Conservation (phyloP, 192 early-diverging fungal genomes). For the Umbelopsis sp. region DNA sequence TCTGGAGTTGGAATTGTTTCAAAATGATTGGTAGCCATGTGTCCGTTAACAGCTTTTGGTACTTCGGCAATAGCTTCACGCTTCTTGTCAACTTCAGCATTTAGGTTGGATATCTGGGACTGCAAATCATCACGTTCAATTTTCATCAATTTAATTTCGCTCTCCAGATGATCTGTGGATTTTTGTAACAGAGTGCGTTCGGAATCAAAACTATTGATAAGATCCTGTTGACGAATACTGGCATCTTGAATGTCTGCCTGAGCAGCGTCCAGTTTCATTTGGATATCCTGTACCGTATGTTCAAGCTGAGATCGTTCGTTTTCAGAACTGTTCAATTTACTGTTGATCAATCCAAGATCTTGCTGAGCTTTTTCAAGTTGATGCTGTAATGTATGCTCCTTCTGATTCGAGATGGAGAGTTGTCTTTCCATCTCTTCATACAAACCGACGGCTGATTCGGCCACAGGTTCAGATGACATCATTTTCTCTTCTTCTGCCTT, state of each 20-base stretch:
- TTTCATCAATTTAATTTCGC: neutral
- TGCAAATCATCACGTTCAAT: neutral
- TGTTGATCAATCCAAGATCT: neutral
- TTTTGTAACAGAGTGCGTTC: neutral
- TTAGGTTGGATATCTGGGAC: neutral
- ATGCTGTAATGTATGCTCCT: neutral
- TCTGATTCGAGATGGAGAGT: neutral
- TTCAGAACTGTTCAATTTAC: neutral
- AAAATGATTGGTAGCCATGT: neutral
- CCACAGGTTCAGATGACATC: neutral
- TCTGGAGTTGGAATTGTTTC: neutral
- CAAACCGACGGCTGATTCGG: neutral
- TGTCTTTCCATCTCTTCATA: neutral
- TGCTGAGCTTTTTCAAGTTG: neutral
- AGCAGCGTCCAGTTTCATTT: neutral
- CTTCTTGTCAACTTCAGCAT: neutral
- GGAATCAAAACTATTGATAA: neutral
- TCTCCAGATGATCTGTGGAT: neutral
- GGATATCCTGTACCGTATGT: neutral
- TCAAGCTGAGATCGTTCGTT: neutral
- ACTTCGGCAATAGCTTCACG: neutral
- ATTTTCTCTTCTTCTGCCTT: neutral
- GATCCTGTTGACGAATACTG: conserved; percentile 1
- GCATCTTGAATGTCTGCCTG: neutral
- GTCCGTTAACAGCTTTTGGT: neutral